Base-by-base conservation (phyloP, 805 yeast genomes). In the Zygosaccharomyces gambellarensis region DNA sequence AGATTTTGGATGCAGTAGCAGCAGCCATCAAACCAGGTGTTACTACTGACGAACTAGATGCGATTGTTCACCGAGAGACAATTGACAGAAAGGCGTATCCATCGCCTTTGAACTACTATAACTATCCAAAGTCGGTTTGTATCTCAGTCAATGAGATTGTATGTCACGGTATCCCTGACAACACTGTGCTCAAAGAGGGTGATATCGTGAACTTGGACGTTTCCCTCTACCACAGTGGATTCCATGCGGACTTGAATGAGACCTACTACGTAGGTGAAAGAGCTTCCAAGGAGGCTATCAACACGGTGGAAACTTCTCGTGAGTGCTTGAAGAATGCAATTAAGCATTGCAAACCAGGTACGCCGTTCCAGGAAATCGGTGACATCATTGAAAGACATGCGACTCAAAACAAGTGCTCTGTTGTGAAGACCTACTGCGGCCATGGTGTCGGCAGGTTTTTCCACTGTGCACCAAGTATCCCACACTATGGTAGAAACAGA, bases 101-200 rank as follows among this genome's bases (percentile, higher is more conserved):
- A 17, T 88, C 97, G 10, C 96, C 99, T 3, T 74, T 92, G 55
- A 94, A 94, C 72, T 94, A 94, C 72, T 90, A 84, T 72, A 87
- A 89, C 69, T 94, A 81, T 72, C 97, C 98, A 39, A 90, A 90
- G 66, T 82, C 94, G 21, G 79, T 88, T 38, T 94, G 99, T 71
- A 89, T 96, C 1, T 89, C 97, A 2, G 85, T 94, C 39, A 94
- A 94, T 69, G 99, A 94, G 73, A 83, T 90, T 50, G 87, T 94
- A 52, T 94, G 99, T 67, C 99, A 94, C 69, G 99, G 99, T 55
- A 87, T 94, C 51, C 99, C 99, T 25, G 99, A 94, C 70, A 78
- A 87, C 71, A 79, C 90, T 48, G 83, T 82, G 30, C 76, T 94
- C 55, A 72, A 87, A 67, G 98, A 92, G 57, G 99, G 99, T 51